Percentiles rank a stretch among this genome's conserved stretches.
These are phyloP conservation scores for Penicillium desertorum DNA, from an alignment of 495 filamentous ascomycete genomes.

Conservation along the genomic window DNA sequence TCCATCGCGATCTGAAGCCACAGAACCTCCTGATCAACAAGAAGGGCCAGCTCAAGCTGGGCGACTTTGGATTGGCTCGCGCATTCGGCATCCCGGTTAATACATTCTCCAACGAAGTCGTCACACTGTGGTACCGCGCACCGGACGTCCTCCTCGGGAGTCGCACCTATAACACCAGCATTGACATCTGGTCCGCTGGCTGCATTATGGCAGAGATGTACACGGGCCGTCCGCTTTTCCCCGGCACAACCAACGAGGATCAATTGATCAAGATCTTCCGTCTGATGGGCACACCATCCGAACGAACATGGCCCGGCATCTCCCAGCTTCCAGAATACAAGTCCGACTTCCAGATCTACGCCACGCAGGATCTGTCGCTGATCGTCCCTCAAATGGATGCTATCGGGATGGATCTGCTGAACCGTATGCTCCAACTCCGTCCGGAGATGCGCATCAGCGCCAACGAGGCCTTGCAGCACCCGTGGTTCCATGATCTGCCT, in stretches of 20 bases:
- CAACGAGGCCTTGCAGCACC: conserved; percentile 77
- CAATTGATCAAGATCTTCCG: conserved; percentile 95
- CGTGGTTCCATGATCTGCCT: conserved; percentile 77
- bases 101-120: conserved; percentile 97
- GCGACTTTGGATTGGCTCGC: conserved; percentile 87
- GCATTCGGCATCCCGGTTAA: conserved; percentile 97
- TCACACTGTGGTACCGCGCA: conserved; percentile 94
- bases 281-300: conserved; percentile 92
- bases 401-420: conserved; percentile 79
- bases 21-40: conserved; percentile 95
- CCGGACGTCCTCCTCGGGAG: conserved; percentile 90
- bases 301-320: conserved; percentile 90
- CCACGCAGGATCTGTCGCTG: conserved; percentile 82
- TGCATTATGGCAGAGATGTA: conserved; percentile 99
- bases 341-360: conserved; percentile 86
- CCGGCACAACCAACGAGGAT: conserved; percentile 94
- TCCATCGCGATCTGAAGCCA: conserved; percentile 94
- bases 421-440: conserved; percentile 86
- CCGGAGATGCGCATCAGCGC: conserved; percentile 91
- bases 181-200: conserved; percentile 96
- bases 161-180: conserved; percentile 93
- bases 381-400: conserved; percentile 90
- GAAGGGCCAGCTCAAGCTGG: conserved; percentile 89
- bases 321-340: conserved; percentile 92
- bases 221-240: conserved; percentile 88